A percentile compares a stretch with the other conserved stretches of the same genome.
Evolutionary conservation across 192 early-diverging fungal genomes (phyloP).

Genomic region (Coemansia guatemalensis): DNA sequence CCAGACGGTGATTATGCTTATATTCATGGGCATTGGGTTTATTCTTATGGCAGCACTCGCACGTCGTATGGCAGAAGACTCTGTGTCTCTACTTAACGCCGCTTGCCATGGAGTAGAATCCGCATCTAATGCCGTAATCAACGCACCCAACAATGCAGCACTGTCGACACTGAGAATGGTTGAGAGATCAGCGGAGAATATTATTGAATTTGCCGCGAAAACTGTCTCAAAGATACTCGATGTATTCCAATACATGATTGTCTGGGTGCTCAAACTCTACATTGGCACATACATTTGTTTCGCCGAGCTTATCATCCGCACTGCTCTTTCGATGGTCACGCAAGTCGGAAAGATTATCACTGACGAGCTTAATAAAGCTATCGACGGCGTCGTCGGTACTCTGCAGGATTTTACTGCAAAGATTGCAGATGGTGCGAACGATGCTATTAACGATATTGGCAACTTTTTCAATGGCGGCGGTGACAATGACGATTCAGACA

Average conservation of each 20-base stretch:
- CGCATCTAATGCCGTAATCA: conserved; percentile 22
- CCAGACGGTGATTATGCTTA: conserved; percentile 32
- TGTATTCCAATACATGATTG: conserved; percentile 29
- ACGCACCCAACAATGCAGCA: conserved; percentile 27
- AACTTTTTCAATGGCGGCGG: conserved; percentile 24
- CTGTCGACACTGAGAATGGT: conserved; percentile 24
- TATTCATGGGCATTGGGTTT: conserved; percentile 31
- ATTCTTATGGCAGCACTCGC: conserved; percentile 20
- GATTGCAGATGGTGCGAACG: conserved; percentile 14
- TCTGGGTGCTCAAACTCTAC: conserved; percentile 38
- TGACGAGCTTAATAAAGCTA: conserved; percentile 25
- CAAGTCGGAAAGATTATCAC: conserved; percentile 30
- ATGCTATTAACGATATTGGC: conserved; percentile 18
- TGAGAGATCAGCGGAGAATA: conserved; percentile 5
- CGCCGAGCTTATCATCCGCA: conserved; percentile 42
- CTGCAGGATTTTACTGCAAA: conserved; percentile 27
- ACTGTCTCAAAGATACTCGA: conserved; percentile 24
- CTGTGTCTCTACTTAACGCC: background rate
- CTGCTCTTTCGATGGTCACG: conserved; percentile 24
- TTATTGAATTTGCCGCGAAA: conserved; percentile 14
- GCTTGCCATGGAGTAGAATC: conserved; percentile 23
- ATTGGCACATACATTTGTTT: conserved; percentile 48
- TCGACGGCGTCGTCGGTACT: conserved; percentile 21
- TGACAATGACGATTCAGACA: background rate
- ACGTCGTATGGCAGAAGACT: conserved; percentile 11